Evolutionary conservation across 164 flowering plant genomes (phyloP), one percentile per base, ranked within the genome.

Genomic region (Santalum album): DNA sequence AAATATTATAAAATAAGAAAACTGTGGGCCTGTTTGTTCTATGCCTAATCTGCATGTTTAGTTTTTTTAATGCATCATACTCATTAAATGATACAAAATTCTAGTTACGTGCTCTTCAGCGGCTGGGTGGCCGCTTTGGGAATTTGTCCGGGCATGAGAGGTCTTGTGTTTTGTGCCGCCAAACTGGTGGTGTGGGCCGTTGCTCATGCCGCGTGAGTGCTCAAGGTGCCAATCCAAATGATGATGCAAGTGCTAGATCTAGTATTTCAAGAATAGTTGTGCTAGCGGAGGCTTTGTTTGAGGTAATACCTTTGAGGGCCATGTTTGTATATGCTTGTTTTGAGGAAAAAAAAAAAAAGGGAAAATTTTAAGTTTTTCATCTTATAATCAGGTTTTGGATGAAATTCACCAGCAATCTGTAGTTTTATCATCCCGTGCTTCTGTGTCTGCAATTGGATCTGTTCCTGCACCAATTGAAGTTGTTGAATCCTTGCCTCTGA

Each of bases 371-470:
- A 67, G 43, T 26, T 49, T 51, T 25, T 58, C n/a, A 20, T 70
- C 27, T 68, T 47, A 57, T 64, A 64, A 66, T 70, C 68, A 90
- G 98, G 98, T 90, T 78, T 78, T 90, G 73, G 98, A 90, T 84
- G 98, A 90, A 82, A 90, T 90, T 78, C 98, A 90, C 79, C 98
- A 90, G 89, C 98, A 90, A 74, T 87, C 98, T 57, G 96, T 85
- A 47, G 86, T 80, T 45, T 78, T 85, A 61, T 87, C 90, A 16
- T 78, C 97, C 24, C 94, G 77, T 49, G 81, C 94, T 57, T 83
- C 97, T 58, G 74, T 82, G 14, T 90, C 98, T 53, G 72, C 91
- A 6, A 69, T 83, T 72, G 98, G 98, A 67, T 85, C 98, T 49
- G 75, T 86, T 66, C 96, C 98, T 58, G 98, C 98, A 49, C 96